Base-by-base conservation (phyloP, 495 filamentous ascomycete genomes). In the Amorphotheca resinae region DNA sequence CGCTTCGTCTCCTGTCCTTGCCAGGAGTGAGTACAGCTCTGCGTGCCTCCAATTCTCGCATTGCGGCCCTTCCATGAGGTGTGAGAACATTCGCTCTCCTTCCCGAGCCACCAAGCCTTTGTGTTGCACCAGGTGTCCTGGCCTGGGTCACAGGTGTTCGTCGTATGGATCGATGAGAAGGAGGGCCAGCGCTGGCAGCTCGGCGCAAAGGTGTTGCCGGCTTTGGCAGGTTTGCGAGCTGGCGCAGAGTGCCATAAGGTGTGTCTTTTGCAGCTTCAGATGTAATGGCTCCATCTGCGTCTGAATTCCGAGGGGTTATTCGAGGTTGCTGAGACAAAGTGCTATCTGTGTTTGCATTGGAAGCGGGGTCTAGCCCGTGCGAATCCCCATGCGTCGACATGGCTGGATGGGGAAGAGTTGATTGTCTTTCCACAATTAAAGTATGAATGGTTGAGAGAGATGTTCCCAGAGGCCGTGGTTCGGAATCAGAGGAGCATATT, bases 11-110 rank as follows among this genome's bases (percentile, higher is more conserved):
- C 2, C 81, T 71, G 39, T 73, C 68, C n/a, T 73, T 67, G 18
- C 72, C 79, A 20, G 84, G 82, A 0, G 84, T 88, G 45, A 78
- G 60, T n/a, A 78, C 80, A n/a, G 79, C 74, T 28, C 81, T 74
- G 33, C 84, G 77, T 49, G 71, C 67, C 53, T 85, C 76, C 38
- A 84, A 71, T 12, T 81, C 77, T 38, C 79, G 75, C 40, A 80
- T 70, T 38, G 70, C 70, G 30, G 69, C 70, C 48, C 66, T 64
- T 20, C 77, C 80, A 64, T 87, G 78, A 0, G 84, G 83, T 6
- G 84, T 91, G 21, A 74, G 64, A 9, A 73, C 75, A 30, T 69
- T 67, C 20, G 53, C 58, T 41, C 58, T 53, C 20, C 52, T 59
- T 16, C 45, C 55, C n/a, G 60, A 57, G 42, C 55, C 34, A 55